These are phyloP conservation scores for Exobasidium rhododendri DNA, from an alignment of 1,284 basidiomycete genomes.

Conservation along the genomic window DNA sequence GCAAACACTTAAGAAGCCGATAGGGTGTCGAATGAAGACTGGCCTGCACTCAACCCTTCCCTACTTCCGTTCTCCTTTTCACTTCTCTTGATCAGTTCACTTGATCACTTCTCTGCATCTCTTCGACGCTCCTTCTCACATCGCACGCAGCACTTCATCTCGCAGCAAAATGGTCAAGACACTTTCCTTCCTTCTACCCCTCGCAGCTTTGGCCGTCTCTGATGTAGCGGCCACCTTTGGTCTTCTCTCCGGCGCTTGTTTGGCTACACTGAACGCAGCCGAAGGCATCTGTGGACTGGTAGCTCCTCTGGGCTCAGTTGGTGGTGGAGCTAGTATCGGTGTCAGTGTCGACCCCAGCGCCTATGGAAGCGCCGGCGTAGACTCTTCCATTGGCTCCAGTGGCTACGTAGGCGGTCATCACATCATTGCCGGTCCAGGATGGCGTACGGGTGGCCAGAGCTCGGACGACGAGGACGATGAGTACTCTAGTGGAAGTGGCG, in stretches of 20 bases:
- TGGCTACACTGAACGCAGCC: not conserved
- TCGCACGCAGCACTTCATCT: too few species aligned
- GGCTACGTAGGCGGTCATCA: not conserved
- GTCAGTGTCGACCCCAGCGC: not conserved
- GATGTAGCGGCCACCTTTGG: not conserved
- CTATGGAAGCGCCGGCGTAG: not conserved
- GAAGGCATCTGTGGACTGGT: not conserved
- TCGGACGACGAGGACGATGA: not conserved
- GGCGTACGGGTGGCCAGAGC: not conserved
- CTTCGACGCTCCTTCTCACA: too few species aligned
- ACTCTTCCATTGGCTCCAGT: not conserved
- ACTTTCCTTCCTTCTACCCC: not conserved
- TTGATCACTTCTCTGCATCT: too few species aligned
- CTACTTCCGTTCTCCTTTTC: not conserved
- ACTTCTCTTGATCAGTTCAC: not conserved
- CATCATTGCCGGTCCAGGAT: not conserved
- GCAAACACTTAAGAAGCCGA: too few species aligned
- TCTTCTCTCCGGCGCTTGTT: not conserved
- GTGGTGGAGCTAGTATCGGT: not conserved
- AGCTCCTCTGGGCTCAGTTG: not conserved
- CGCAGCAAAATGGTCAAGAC: not conserved
- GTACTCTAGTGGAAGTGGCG: not conserved
- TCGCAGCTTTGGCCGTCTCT: not conserved
- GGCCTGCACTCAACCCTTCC: not conserved
- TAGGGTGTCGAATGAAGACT: not conserved